Evolutionary conservation across 2,329 filamentous ascomycete species (phyloP).

Genomic region (Talaromyces sp.): DNA sequence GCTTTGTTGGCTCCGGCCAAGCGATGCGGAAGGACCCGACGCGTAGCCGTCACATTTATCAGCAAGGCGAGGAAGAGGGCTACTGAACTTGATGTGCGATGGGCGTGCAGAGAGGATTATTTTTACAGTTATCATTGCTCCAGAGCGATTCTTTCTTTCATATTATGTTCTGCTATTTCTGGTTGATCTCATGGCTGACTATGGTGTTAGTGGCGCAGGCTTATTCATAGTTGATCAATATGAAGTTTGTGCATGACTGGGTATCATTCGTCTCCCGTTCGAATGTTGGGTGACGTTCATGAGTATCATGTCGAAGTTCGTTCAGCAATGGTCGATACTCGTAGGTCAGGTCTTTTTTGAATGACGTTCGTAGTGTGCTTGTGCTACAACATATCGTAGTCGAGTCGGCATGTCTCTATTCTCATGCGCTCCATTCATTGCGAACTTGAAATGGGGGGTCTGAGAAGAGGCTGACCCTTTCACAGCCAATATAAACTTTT

Average conservation of each 20-base stretch:
- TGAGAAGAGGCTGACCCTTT: neutral
- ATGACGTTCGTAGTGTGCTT: neutral
- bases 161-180: conserved; percentile 8
- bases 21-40: conserved; percentile 90
- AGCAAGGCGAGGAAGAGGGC: conserved; percentile 68
- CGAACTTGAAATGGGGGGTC: neutral
- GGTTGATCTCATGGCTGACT: conserved; percentile 24
- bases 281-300: neutral
- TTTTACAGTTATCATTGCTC: conserved; percentile 11
- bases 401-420: neutral
- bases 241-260: conserved; percentile 7
- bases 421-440: neutral
- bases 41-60: conserved; percentile 79
- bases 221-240: conserved; percentile 16
- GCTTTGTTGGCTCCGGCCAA: conserved; percentile 93
- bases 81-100: conserved; percentile 29
- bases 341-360: neutral
- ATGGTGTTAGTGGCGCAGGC: conserved; percentile 20
- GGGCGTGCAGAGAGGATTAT: neutral
- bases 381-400: neutral
- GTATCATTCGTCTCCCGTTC: conserved; percentile 10
- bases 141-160: neutral
- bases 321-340: neutral
- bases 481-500: neutral
- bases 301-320: conserved; percentile 1